A percentile compares a stretch with the other conserved stretches of the same genome.
Conservation (phyloP, 139 green algal genomes). For the Coccomyxa sp. region DNA sequence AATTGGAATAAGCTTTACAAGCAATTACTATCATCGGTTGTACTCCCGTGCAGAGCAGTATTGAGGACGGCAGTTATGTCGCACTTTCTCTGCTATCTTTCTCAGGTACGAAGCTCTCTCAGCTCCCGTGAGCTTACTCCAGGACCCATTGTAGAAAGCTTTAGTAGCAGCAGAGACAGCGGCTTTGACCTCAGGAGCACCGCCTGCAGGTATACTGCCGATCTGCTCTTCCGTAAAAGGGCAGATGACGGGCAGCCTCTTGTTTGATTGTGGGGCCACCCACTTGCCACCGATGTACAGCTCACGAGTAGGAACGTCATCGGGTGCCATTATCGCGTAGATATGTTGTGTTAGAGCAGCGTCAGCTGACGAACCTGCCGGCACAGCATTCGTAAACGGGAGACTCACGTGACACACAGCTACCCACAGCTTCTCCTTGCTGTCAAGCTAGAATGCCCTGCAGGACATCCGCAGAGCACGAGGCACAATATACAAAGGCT, state of each 20-base stretch:
- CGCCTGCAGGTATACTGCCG: conserved; percentile 55
- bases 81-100: conserved; percentile 56
- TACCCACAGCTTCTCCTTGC: too few relatives aligned
- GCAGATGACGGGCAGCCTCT: conserved; percentile 44
- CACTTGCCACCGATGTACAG: conserved; percentile 12
- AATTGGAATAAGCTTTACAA: too few relatives aligned
- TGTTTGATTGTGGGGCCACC: background rate
- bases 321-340: background rate
- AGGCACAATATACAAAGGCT: too few relatives aligned
- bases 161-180: conserved; percentile 47
- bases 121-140: conserved; percentile 40
- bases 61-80: too few relatives aligned
- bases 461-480: too few relatives aligned
- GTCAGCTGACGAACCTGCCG: too few relatives aligned
- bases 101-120: conserved; percentile 48
- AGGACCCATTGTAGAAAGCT: conserved; percentile 35
- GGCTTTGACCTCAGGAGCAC: conserved; percentile 45
- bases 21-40: too few relatives aligned
- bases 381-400: too few relatives aligned
- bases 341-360: background rate
- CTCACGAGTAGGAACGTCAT: background rate
- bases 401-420: too few relatives aligned
- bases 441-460: too few relatives aligned
- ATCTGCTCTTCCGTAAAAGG: conserved; percentile 52
- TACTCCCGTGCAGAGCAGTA: too few relatives aligned